A percentile compares a stretch with the other conserved stretches of the same genome.
phyloP scores from a whole-genome alignment of 768 basidiomycete genomes.

The Rhizopogon sp. region DNA sequence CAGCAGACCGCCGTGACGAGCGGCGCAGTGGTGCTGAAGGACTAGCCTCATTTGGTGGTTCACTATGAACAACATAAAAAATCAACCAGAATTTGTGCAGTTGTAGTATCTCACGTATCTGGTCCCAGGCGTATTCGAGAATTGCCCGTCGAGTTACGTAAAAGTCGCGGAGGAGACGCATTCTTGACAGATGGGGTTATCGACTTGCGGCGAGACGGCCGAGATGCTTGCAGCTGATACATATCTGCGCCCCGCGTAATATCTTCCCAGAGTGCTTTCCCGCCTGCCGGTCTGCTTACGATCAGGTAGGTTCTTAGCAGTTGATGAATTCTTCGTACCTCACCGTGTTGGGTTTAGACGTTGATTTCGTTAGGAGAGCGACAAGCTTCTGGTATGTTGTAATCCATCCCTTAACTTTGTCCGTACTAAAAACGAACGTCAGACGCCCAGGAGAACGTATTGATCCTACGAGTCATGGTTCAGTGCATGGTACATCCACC shows the following conservation, averaged over 20 bases:
- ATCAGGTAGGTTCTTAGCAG: background rate
- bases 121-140: slow-evolving; percentile 3
- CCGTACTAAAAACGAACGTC: slow-evolving; percentile 19
- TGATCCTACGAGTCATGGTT: slow-evolving; percentile 10
- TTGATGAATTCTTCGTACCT: slow-evolving; percentile 10
- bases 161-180: slow-evolving; percentile 10
- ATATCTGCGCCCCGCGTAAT: slow-evolving; percentile 6
- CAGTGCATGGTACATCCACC: background rate
- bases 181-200: background rate
- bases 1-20: slow-evolving; percentile 30
- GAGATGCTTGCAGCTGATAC: slow-evolving; percentile 9
- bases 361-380: slow-evolving; percentile 6
- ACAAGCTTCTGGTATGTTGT: slow-evolving; percentile 20
- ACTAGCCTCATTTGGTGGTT: slow-evolving; percentile 6
- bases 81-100: background rate
- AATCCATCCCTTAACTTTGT: slow-evolving; percentile 11
- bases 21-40: slow-evolving; percentile 20
- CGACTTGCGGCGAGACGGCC: slow-evolving; percentile 3
- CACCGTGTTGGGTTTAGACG: background rate
- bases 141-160: slow-evolving; percentile 10
- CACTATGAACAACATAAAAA: slow-evolving; percentile 8
- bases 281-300: slow-evolving; percentile 11
- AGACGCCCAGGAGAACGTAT: slow-evolving; percentile 4
- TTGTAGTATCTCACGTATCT: slow-evolving; percentile 13
- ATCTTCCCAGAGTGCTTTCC: slow-evolving; percentile 11